Conservation (phyloP, 2,329 filamentous ascomycete genomes). For the Diaporthe sp. region DNA sequence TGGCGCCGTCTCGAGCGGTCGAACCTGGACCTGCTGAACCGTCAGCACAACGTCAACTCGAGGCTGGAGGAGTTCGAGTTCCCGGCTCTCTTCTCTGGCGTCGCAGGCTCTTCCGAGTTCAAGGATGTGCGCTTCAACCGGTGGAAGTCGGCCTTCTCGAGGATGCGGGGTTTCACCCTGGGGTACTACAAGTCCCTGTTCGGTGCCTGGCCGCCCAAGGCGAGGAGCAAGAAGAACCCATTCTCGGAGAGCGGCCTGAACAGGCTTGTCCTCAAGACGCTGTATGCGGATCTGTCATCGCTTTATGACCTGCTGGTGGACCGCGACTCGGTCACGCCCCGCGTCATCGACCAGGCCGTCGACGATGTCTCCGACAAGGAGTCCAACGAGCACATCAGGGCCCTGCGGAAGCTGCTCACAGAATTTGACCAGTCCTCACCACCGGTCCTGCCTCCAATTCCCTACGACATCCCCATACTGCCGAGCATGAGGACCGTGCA, state of each 20-base stretch:
- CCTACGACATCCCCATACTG: slow-evolving; percentile 87
- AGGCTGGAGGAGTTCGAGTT: slow-evolving; percentile 93
- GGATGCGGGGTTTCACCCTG: slow-evolving; percentile 81
- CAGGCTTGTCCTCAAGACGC: slow-evolving; percentile 81
- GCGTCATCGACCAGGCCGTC: slow-evolving; percentile 78
- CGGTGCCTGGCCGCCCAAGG: slow-evolving; percentile 89
- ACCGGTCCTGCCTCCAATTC: slow-evolving; percentile 90
- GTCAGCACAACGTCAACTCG: slow-evolving; percentile 77
- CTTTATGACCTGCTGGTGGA: slow-evolving; percentile 93
- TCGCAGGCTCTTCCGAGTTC: slow-evolving; percentile 86
- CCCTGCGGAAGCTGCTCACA: slow-evolving; percentile 82
- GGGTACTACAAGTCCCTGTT: slow-evolving; percentile 74
- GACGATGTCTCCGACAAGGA: slow-evolving; percentile 55
- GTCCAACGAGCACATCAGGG: slow-evolving; percentile 74
- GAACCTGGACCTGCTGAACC: slow-evolving; percentile 81
- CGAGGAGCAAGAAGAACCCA: slow-evolving; percentile 90
- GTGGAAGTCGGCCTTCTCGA: slow-evolving; percentile 83
- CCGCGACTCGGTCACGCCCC: slow-evolving; percentile 81
- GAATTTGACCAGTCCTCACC: slow-evolving; percentile 93
- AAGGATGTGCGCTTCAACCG: slow-evolving; percentile 85
- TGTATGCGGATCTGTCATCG: slow-evolving; percentile 88
- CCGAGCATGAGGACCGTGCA: slow-evolving; percentile 78
- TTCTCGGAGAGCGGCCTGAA: slow-evolving; percentile 91
- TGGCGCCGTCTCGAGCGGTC: slow-evolving; percentile 86
- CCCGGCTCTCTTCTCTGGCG: slow-evolving; percentile 88